A percentile compares a stretch with the other conserved stretches of the same genome.
Evolutionary conservation across 768 basidiomycete genomes (phyloP).

Genomic region (Cubamyces sp.): DNA sequence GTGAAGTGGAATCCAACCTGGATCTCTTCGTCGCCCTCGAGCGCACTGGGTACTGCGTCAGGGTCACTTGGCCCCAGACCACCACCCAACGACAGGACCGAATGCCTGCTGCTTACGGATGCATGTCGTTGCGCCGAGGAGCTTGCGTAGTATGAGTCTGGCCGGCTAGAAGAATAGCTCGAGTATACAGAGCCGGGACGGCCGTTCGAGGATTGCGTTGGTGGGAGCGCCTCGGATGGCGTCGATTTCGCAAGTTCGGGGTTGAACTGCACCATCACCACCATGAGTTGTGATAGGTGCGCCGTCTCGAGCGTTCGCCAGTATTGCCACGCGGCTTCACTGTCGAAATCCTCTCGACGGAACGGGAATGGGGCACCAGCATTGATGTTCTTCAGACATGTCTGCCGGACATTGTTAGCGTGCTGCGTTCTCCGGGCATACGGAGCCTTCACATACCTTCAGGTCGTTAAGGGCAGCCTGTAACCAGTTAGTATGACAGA

Average conservation of each 20-base stretch:
- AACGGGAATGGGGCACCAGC: slow-evolving; percentile 84
- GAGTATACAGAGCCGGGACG: slow-evolving; percentile 67
- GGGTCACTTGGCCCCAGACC: slow-evolving; percentile 37
- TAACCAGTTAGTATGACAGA: slow-evolving; percentile 13
- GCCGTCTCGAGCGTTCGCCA: slow-evolving; percentile 85
- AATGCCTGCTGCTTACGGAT: slow-evolving; percentile 72
- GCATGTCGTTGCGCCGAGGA: slow-evolving; percentile 49
- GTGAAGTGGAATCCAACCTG: slow-evolving; percentile 80
- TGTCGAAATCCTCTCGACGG: slow-evolving; percentile 83
- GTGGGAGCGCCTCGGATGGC: slow-evolving; percentile 54
- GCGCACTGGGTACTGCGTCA: slow-evolving; percentile 43
- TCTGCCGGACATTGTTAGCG: slow-evolving; percentile 47
- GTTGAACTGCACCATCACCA: slow-evolving; percentile 83
- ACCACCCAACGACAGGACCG: slow-evolving; percentile 40
- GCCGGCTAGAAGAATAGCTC: slow-evolving; percentile 19
- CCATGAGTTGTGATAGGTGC: slow-evolving; percentile 85
- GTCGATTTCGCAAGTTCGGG: slow-evolving; percentile 85
- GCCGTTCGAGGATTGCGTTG: slow-evolving; percentile 34
- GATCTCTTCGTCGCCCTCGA: slow-evolving; percentile 69
- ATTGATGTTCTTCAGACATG: slow-evolving; percentile 90
- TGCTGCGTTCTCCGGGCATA: not conserved
- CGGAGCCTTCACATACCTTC: slow-evolving; percentile 56
- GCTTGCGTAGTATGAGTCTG: slow-evolving; percentile 30
- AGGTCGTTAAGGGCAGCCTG: slow-evolving; percentile 86
- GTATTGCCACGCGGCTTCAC: slow-evolving; percentile 78